phyloP scores from a whole-genome alignment of 441 rosid genomes.

The Erysimum cheiri region DNA sequence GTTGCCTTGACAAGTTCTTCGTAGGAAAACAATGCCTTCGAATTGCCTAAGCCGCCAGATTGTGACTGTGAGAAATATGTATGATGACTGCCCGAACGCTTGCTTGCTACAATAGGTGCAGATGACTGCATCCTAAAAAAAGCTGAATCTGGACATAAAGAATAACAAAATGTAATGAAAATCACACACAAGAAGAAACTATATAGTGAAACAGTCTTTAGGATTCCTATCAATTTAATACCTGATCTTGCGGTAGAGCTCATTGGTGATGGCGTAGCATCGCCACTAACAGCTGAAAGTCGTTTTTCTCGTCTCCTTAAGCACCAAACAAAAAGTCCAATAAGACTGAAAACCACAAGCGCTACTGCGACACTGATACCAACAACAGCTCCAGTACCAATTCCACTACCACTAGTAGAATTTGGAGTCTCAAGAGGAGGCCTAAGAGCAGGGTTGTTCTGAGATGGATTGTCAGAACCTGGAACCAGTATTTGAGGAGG shows the following conservation, averaged over 20 bases:
- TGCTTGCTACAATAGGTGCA: conserved; percentile 50
- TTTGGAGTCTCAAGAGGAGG: conserved; percentile 41
- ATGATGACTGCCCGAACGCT: conserved; percentile 55
- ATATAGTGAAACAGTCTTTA: neutral
- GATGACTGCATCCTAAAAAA: conserved; percentile 61
- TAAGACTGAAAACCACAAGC: conserved; percentile 59
- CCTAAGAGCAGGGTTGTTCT: conserved; percentile 43
- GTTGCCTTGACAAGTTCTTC: conserved; percentile 81
- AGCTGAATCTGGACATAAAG: conserved; percentile 54
- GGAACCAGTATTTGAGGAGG: conserved; percentile 48
- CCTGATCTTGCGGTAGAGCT: conserved; percentile 71
- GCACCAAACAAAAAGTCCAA: conserved; percentile 66
- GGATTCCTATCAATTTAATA: conserved; percentile 36
- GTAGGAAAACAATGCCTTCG: conserved; percentile 65
- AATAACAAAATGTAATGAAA: conserved; percentile 3
- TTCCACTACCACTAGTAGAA: conserved; percentile 36
- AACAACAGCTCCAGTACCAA: conserved; percentile 54
- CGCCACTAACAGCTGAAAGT: conserved; percentile 49
- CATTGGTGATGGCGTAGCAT: conserved; percentile 63
- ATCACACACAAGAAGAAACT: neutral
- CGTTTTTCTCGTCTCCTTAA: conserved; percentile 57
- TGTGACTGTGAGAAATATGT: conserved; percentile 50
- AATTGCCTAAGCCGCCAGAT: conserved; percentile 71
- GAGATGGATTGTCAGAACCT: conserved; percentile 44
- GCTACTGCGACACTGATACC: conserved; percentile 61